These are phyloP conservation scores for Jatropha multifida DNA, from an alignment of 441 rosid species.

Conservation along the genomic window DNA sequence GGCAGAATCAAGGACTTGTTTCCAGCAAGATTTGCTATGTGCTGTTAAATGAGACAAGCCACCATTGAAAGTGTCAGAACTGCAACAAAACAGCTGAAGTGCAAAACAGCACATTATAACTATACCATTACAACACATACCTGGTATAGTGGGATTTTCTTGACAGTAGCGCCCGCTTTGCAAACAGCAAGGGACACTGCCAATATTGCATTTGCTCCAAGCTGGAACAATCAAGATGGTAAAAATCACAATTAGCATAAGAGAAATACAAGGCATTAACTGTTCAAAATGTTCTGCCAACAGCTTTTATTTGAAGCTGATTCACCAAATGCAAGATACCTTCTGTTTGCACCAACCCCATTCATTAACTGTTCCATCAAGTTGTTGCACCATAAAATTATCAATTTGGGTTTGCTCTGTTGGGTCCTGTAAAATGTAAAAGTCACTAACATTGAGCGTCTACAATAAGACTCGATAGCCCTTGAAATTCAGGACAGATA, in stretches of 20 bases:
- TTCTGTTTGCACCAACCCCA: constrained; percentile 99
- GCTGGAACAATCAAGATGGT: constrained; percentile 39
- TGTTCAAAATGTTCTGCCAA: background rate
- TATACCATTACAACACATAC: constrained; percentile 29
- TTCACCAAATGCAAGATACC: constrained; percentile 37
- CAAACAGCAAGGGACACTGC: constrained; percentile 96
- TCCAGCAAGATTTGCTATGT: constrained; percentile 91
- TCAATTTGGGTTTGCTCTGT: constrained; percentile 79
- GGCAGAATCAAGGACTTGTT: constrained; percentile 84
- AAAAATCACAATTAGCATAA: background rate
- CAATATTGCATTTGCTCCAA: constrained; percentile 94
- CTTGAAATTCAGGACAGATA: background rate
- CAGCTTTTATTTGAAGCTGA: background rate
- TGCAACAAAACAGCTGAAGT: background rate
- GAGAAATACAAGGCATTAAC: background rate
- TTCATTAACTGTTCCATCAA: constrained; percentile 94
- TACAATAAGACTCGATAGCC: background rate
- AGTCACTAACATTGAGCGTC: background rate
- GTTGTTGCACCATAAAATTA: constrained; percentile 85
- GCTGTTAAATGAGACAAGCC: constrained; percentile 46
- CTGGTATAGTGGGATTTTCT: constrained; percentile 83
- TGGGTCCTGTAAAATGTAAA: constrained; percentile 60
- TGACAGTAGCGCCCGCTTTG: constrained; percentile 86
- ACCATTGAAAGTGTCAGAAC: background rate
- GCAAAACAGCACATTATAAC: background rate